phyloP scores from a whole-genome alignment of 1,139 yeast species.

The Blastobotrys capitulatus region DNA sequence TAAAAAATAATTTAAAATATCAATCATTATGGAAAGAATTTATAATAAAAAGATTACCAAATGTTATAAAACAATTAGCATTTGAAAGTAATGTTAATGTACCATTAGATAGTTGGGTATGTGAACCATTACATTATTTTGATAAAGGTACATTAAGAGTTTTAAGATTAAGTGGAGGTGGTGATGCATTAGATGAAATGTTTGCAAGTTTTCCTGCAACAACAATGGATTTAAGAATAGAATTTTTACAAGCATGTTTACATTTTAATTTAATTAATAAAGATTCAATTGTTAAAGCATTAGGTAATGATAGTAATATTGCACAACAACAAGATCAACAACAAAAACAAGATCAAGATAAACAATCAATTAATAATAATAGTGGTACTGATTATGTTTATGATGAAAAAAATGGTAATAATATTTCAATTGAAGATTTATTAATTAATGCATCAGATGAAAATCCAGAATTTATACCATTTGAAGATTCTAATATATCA shows the following conservation, averaged over 20 bases:
- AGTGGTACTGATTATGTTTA: constrained; percentile 10
- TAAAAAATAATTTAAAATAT: constrained; percentile 26
- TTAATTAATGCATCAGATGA: constrained; percentile 21
- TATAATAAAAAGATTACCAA: constrained; percentile 29
- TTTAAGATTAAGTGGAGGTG: constrained; percentile 26
- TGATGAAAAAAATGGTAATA: constrained; percentile 4
- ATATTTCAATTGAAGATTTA: constrained; percentile 19
- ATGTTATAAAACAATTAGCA: constrained; percentile 20
- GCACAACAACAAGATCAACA: not conserved
- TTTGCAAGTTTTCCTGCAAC: constrained; percentile 43
- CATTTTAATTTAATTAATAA: constrained; percentile 40
- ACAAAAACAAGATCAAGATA: not conserved
- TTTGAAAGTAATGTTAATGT: constrained; percentile 1
- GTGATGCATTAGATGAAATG: constrained; percentile 41
- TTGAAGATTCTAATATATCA: constrained; percentile 23
- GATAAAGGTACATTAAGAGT: constrained; percentile 25
- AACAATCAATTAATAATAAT: not conserved
- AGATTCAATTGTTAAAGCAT: constrained; percentile 41
- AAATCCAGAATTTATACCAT: constrained; percentile 25
- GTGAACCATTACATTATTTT: constrained; percentile 24
- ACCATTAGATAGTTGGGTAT: constrained; percentile 21
- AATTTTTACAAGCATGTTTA: constrained; percentile 50
- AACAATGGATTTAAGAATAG: constrained; percentile 48
- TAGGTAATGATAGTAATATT: constrained; percentile 37
- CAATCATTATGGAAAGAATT: constrained; percentile 29